phyloP scores from a whole-genome alignment of 2,329 filamentous ascomycete species.

The Penicillium sclerotiorum region DNA sequence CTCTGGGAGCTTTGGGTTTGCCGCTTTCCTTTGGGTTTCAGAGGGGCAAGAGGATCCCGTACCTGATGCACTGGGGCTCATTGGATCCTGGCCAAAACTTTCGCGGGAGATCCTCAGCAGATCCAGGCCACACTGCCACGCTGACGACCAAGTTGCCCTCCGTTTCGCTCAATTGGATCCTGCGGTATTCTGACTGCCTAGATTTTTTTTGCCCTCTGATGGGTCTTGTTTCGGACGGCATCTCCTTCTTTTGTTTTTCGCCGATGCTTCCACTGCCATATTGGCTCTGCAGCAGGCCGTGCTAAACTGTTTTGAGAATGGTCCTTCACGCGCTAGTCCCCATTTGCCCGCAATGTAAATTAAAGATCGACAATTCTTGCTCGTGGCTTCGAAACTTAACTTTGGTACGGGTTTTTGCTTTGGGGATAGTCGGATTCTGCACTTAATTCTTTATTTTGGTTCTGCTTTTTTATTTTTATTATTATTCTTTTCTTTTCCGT shows the following conservation, averaged over 20 bases:
- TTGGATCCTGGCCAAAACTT: slow-evolving; percentile 31
- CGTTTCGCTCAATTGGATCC: no score
- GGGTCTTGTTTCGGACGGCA: no score
- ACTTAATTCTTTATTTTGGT: not conserved
- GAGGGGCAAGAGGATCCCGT: slow-evolving; percentile 19
- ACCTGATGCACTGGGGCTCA: slow-evolving; percentile 23
- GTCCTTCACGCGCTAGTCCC: no score
- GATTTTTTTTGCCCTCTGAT: no score
- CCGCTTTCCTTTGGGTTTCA: not conserved
- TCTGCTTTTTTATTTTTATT: not conserved
- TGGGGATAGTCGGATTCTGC: no score
- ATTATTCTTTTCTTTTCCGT: not conserved
- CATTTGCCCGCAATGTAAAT: not conserved
- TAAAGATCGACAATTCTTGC: slow-evolving; percentile 3
- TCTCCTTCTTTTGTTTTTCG: no score
- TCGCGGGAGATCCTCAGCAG: slow-evolving; percentile 42
- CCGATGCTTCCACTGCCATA: no score
- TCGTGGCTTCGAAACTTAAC: slow-evolving; percentile 1
- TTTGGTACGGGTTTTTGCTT: no score
- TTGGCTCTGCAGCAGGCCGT: no score
- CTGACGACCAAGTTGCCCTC: no score
- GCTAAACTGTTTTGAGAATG: no score
- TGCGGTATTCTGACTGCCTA: no score
- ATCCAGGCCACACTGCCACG: slow-evolving; percentile 21
- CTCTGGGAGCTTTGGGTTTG: slow-evolving; percentile 24